Conservation (phyloP, 2,329 filamentous ascomycete species). For the Calonectria multiphialidica region DNA sequence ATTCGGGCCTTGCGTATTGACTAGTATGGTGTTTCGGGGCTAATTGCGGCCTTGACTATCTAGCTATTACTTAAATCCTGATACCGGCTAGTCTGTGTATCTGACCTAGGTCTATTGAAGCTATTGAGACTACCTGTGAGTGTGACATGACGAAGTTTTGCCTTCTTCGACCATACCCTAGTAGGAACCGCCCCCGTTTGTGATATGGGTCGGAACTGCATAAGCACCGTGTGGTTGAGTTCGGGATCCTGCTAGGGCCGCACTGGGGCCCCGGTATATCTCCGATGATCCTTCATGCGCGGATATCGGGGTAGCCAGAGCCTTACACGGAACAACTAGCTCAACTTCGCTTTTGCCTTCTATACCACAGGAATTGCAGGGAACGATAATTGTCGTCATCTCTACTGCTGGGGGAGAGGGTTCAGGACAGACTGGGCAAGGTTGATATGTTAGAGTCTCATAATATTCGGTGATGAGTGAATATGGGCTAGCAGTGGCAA, state of each 20-base stretch:
- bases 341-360: background rate
- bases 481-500: background rate
- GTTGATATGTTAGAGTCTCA: background rate
- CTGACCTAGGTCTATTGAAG: too few relatives aligned
- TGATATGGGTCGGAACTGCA: background rate
- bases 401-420: background rate
- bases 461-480: background rate
- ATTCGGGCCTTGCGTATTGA: too few relatives aligned
- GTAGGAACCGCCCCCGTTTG: background rate
- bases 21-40: too few relatives aligned
- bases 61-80: too few relatives aligned
- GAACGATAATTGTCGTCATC: background rate
- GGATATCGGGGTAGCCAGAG: background rate
- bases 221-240: background rate
- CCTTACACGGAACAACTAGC: background rate
- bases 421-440: background rate
- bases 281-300: background rate
- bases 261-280: background rate
- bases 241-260: background rate
- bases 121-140: too few relatives aligned
- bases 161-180: too few relatives aligned
- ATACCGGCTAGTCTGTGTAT: too few relatives aligned
- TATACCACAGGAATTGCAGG: background rate
- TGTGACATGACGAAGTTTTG: too few relatives aligned
- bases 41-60: too few relatives aligned